Percentiles rank a stretch among this genome's conserved stretches.
These are phyloP conservation scores for Neospermospora avenae DNA, from an alignment of 2,329 filamentous ascomycete genomes.

Conservation along the genomic window DNA sequence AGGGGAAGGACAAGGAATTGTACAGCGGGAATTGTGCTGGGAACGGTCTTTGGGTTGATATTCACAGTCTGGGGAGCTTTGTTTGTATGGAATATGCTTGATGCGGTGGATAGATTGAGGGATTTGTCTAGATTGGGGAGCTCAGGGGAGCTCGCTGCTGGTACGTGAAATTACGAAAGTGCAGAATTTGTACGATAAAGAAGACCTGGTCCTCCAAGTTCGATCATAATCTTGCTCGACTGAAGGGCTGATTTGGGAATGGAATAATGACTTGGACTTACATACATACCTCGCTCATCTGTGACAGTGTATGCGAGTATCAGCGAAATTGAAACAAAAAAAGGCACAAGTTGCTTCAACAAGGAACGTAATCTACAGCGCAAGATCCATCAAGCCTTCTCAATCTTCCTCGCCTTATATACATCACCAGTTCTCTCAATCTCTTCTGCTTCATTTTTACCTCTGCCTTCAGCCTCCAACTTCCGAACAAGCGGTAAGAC, in stretches of 20 bases:
- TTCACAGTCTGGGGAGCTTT: not conserved
- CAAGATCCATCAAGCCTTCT: not conserved
- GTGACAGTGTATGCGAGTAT: too few relatives aligned
- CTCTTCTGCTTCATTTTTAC: slow-evolving; percentile 45
- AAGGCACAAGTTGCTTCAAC: too few relatives aligned
- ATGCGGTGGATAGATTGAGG: not conserved
- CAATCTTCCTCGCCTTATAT: slow-evolving; percentile 34
- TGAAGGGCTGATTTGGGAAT: too few relatives aligned
- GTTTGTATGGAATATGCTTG: not conserved
- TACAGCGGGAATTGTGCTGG: not conserved
- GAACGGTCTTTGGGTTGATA: not conserved
- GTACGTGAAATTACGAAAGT: too few relatives aligned
- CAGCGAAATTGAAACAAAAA: too few relatives aligned
- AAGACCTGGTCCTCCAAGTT: too few relatives aligned
- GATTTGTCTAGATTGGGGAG: not conserved
- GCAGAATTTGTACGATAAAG: too few relatives aligned
- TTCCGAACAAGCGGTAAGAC: slow-evolving; percentile 46
- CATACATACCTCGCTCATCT: too few relatives aligned
- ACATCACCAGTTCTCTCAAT: slow-evolving; percentile 46
- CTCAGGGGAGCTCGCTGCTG: too few relatives aligned
- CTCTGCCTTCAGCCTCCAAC: slow-evolving; percentile 46
- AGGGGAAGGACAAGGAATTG: not conserved
- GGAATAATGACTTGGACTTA: too few relatives aligned
- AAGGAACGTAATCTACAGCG: not conserved
- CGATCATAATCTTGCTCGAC: too few relatives aligned